A percentile compares a stretch with the other conserved stretches of the same genome.
Conservation (phyloP, 306 rosid species). For the Senna siamea region DNA sequence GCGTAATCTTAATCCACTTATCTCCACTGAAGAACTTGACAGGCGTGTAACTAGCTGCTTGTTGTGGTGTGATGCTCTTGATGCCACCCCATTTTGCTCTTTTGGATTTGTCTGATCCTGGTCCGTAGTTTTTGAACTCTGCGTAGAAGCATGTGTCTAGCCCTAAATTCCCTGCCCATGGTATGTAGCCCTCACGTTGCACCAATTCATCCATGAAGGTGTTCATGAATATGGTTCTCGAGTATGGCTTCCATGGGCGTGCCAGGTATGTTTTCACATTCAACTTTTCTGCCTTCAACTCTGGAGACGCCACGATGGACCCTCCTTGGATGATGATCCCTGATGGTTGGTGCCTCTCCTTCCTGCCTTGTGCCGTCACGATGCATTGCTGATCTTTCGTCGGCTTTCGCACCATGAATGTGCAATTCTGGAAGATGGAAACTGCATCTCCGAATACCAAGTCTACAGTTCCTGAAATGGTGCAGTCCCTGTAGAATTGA, state of each 20-base stretch:
- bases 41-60: slow-evolving; percentile 30
- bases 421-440: slow-evolving; percentile 68
- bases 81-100: slow-evolving; percentile 72
- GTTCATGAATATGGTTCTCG: slow-evolving; percentile 71
- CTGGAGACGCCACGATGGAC: slow-evolving; percentile 35
- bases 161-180: slow-evolving; percentile 53
- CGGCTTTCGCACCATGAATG: slow-evolving; percentile 62
- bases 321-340: slow-evolving; percentile 60
- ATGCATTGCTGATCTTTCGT: slow-evolving; percentile 56
- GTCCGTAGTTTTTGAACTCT: slow-evolving; percentile 59
- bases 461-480: slow-evolving; percentile 74
- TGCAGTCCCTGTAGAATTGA: slow-evolving; percentile 78
- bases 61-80: slow-evolving; percentile 42
- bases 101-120: slow-evolving; percentile 51
- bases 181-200: slow-evolving; percentile 62
- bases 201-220: slow-evolving; percentile 55
- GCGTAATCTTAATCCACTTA: slow-evolving; percentile 55
- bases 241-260: slow-evolving; percentile 74
- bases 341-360: slow-evolving; percentile 57
- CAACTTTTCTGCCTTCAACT: background rate
- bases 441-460: slow-evolving; percentile 71
- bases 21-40: slow-evolving; percentile 50
- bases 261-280: slow-evolving; percentile 48
- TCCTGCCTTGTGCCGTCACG: slow-evolving; percentile 79
- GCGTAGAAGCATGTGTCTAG: slow-evolving; percentile 57